Conservation (phyloP, 2,329 filamentous ascomycete genomes). For the Ascochyta lentis region DNA sequence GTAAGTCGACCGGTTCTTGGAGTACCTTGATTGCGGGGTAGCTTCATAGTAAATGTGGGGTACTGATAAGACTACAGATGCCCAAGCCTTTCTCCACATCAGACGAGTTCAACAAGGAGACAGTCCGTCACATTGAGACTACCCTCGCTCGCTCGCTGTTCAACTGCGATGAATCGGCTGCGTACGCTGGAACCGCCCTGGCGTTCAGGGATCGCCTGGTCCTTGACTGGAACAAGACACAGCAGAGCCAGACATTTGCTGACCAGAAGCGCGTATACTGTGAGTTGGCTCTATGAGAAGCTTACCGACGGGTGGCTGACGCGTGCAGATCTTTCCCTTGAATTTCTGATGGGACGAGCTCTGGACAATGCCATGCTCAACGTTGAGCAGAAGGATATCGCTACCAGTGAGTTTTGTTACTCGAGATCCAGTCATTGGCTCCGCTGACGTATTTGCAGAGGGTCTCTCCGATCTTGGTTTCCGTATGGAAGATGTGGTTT, state of each 20-base stretch:
- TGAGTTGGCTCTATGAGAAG: slow-evolving; percentile 45
- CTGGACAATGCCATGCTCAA: slow-evolving; percentile 99
- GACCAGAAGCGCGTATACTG: slow-evolving; percentile 96
- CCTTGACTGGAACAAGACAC: slow-evolving; percentile 96
- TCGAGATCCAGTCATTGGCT: not conserved
- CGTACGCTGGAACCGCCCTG: slow-evolving; percentile 88
- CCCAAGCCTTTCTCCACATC: slow-evolving; percentile 75
- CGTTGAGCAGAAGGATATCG: slow-evolving; percentile 83
- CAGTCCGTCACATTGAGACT: slow-evolving; percentile 94
- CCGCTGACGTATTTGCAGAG: slow-evolving; percentile 59
- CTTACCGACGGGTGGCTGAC: slow-evolving; percentile 18
- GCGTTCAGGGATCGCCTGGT: slow-evolving; percentile 93
- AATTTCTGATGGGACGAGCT: slow-evolving; percentile 96
- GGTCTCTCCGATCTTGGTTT: slow-evolving; percentile 91
- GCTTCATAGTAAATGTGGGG: slow-evolving; percentile 13
- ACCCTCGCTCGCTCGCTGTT: slow-evolving; percentile 94
- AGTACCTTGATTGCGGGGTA: slow-evolving; percentile 24
- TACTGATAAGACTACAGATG: slow-evolving; percentile 53
- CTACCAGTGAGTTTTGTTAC: slow-evolving; percentile 66
- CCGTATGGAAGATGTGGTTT: slow-evolving; percentile 93
- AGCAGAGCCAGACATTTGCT: slow-evolving; percentile 89
- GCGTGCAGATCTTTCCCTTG: slow-evolving; percentile 78
- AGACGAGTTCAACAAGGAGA: slow-evolving; percentile 83
- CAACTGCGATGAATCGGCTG: slow-evolving; percentile 95
- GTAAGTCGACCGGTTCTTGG: slow-evolving; percentile 50